phyloP scores from a whole-genome alignment of 2,329 filamentous ascomycete genomes.

The Purpureocillium takamizusanense region DNA sequence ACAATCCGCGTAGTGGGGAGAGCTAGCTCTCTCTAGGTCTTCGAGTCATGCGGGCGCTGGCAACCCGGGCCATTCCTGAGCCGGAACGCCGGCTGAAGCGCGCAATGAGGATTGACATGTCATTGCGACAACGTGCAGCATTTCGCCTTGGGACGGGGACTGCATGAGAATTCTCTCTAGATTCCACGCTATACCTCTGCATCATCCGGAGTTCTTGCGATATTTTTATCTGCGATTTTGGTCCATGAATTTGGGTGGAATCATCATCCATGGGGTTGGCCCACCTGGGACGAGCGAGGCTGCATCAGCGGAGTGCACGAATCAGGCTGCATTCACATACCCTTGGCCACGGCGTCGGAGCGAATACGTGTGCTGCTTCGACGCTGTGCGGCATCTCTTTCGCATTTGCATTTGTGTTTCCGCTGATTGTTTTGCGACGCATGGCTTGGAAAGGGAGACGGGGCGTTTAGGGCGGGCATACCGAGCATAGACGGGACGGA shows the following conservation, averaged over 20 bases:
- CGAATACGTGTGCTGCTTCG: too few species aligned
- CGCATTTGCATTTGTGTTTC: constrained; percentile 1
- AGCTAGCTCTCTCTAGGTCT: too few species aligned
- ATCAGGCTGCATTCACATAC: too few species aligned
- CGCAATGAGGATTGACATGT: background rate
- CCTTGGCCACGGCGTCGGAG: too few species aligned
- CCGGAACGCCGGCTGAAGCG: too few species aligned
- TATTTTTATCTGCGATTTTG: constrained; percentile 11
- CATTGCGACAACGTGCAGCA: background rate
- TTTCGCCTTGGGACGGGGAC: constrained; percentile 1
- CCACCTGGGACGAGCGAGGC: too few species aligned
- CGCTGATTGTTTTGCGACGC: constrained; percentile 4
- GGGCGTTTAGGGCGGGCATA: constrained; percentile 2
- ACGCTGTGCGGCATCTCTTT: background rate
- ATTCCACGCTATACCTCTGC: constrained; percentile 14
- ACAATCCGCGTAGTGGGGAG: background rate
- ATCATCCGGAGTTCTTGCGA: constrained; percentile 15
- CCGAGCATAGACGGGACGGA: constrained; percentile 7
- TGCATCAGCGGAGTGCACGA: too few species aligned
- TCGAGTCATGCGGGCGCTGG: background rate
- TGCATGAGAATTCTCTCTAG: constrained; percentile 10
- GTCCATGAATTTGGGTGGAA: too few species aligned
- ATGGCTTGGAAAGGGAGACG: constrained; percentile 7
- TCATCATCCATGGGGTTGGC: too few species aligned
- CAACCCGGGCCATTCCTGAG: too few species aligned